These are phyloP conservation scores for Yamadazyma ubonensis DNA, from an alignment of 805 yeast species.

Conservation along the genomic window DNA sequence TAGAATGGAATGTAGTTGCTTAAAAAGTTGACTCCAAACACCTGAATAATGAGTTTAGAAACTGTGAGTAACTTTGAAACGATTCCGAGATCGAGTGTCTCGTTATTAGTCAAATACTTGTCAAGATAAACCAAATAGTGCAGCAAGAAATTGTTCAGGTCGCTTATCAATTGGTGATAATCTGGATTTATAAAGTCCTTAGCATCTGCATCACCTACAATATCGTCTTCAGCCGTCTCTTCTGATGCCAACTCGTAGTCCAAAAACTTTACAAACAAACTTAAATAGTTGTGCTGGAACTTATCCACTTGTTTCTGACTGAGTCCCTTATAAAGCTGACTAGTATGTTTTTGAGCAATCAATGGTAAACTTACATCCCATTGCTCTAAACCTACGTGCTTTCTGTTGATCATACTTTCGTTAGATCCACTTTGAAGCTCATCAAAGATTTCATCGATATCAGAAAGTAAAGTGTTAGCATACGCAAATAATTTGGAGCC, in stretches of 20 bases:
- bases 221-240: conserved; percentile 6
- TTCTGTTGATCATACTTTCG: conserved; percentile 38
- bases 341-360: conserved; percentile 11
- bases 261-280: conserved; percentile 36
- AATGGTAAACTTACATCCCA: conserved; percentile 45
- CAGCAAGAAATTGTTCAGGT: conserved; percentile 40
- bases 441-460: conserved; percentile 30
- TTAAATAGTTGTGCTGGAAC: conserved; percentile 41
- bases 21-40: conserved; percentile 48
- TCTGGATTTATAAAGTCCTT: conserved; percentile 36
- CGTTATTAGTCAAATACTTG: conserved; percentile 28
- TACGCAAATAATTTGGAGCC: conserved; percentile 17
- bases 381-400: conserved; percentile 41
- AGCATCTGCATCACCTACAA: conserved; percentile 4
- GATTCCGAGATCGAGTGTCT: conserved; percentile 23
- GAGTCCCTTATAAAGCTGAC: conserved; percentile 22
- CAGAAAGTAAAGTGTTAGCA: conserved; percentile 29
- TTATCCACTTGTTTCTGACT: conserved; percentile 24
- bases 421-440: conserved; percentile 17
- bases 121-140: conserved; percentile 38
- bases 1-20: conserved; percentile 47
- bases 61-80: conserved; percentile 21
- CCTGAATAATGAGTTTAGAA: conserved; percentile 24
- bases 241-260: conserved; percentile 25
- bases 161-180: conserved; percentile 40